These are phyloP conservation scores for Grosmannia huntii DNA, from an alignment of 2,329 filamentous ascomycete genomes.

Conservation along the genomic window DNA sequence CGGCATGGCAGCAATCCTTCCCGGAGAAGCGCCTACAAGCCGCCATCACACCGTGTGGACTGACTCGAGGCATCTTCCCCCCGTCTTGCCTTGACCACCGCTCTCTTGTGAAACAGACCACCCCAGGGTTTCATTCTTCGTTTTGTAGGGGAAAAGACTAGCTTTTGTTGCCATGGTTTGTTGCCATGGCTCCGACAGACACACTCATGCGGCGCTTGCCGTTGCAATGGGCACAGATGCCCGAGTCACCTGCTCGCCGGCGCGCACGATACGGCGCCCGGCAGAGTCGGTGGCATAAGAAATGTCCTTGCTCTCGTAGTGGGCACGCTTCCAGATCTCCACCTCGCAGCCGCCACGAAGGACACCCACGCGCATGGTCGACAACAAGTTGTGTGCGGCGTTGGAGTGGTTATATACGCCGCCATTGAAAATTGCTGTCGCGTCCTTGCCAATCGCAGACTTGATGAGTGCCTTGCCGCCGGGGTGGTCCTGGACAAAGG, in stretches of 20 bases:
- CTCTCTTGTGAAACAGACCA: background rate
- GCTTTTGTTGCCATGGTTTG: background rate
- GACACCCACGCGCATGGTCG: constrained; percentile 78
- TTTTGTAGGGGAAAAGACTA: background rate
- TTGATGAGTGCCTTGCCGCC: constrained; percentile 79
- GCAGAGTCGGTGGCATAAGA: constrained; percentile 67
- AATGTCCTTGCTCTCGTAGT: constrained; percentile 73
- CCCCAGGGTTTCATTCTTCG: background rate
- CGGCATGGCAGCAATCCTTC: background rate
- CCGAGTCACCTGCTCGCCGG: constrained; percentile 76
- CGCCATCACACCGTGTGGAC: background rate
- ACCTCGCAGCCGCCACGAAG: constrained; percentile 80
- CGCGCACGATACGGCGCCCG: constrained; percentile 73
- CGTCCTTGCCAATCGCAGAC: constrained; percentile 74
- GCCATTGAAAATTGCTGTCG: constrained; percentile 83
- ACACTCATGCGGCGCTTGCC: constrained; percentile 62
- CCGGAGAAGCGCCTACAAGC: background rate
- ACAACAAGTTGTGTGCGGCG: constrained; percentile 77
- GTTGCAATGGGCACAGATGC: constrained; percentile 66
- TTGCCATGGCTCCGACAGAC: background rate
- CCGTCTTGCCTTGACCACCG: background rate
- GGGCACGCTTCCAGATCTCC: constrained; percentile 83
- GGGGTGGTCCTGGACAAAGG: constrained; percentile 84
- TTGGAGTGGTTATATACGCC: constrained; percentile 86
- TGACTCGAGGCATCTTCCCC: background rate